These are phyloP conservation scores for Allium cepa DNA, from an alignment of 106 monocot genomes.

Conservation along the genomic window DNA sequence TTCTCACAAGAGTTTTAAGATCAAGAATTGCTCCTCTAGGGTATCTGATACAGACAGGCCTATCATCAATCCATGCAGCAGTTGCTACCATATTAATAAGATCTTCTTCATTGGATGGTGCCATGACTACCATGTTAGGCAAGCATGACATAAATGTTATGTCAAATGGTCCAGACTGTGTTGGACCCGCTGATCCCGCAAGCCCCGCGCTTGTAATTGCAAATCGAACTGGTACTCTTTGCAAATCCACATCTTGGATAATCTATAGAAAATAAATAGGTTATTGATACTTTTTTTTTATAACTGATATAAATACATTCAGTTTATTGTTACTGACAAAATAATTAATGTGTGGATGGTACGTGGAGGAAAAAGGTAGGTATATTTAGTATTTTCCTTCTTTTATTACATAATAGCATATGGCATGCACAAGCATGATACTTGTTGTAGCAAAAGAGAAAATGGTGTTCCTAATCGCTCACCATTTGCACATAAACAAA, in stretches of 20 bases:
- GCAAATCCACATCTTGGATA: slow-evolving; percentile 45
- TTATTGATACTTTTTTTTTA: too few species aligned
- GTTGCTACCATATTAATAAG: slow-evolving; percentile 64
- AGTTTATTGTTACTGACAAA: too few species aligned
- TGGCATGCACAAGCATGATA: too few species aligned
- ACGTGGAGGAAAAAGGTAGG: too few species aligned
- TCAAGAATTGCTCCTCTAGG: slow-evolving; percentile 39
- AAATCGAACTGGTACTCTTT: slow-evolving; percentile 59
- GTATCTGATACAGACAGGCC: slow-evolving; percentile 64
- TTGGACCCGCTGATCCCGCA: slow-evolving; percentile 58
- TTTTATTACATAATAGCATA: too few species aligned
- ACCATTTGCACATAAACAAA: too few species aligned
- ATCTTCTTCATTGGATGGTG: slow-evolving; percentile 61
- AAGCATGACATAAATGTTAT: slow-evolving; percentile 71
- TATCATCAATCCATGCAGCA: slow-evolving; percentile 40
- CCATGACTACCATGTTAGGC: slow-evolving; percentile 88
- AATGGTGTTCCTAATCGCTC: too few species aligned
- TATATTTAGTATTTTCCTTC: too few species aligned
- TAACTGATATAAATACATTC: too few species aligned
- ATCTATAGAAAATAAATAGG: not conserved
- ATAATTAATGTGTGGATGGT: too few species aligned
- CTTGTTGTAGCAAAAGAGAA: too few species aligned
- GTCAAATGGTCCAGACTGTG: slow-evolving; percentile 61
- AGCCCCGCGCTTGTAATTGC: slow-evolving; percentile 58
- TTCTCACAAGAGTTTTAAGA: slow-evolving; percentile 4